Conservation (phyloP, 148 eudicot genomes). For the Nepenthes mirabilis region DNA sequence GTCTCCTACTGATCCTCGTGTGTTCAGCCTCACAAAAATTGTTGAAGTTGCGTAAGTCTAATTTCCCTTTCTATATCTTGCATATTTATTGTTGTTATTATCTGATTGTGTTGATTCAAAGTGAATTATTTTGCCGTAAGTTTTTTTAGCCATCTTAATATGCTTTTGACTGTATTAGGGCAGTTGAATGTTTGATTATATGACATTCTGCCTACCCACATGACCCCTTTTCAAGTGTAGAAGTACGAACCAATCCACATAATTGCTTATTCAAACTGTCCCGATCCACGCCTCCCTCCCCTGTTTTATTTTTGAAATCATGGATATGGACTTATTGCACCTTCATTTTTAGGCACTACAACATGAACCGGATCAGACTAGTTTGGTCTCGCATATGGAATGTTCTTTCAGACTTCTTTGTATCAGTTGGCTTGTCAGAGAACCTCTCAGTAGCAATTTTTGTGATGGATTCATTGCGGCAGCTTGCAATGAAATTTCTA, state of each 20-base stretch:
- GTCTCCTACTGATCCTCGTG: slow-evolving; percentile 98
- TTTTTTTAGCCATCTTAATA: no score
- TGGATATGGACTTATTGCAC: neutral
- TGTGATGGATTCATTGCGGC: slow-evolving; percentile 98
- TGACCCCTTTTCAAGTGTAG: no score
- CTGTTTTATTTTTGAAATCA: neutral
- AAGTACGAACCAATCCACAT: no score
- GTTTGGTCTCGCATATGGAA: slow-evolving; percentile 99
- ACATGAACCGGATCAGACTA: slow-evolving; percentile 93
- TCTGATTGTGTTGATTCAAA: no score
- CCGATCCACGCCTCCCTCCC: neutral
- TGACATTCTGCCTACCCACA: no score
- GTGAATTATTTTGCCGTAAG: neutral
- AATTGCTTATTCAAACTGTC: no score
- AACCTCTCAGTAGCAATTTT: slow-evolving; percentile 98
- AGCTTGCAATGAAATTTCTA: slow-evolving; percentile 95
- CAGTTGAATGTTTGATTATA: no score
- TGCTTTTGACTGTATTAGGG: no score
- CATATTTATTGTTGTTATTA: no score
- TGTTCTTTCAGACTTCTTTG: slow-evolving; percentile 97
- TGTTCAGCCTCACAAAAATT: slow-evolving; percentile 93
- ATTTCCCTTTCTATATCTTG: slow-evolving; percentile 18
- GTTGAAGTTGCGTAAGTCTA: slow-evolving; percentile 97
- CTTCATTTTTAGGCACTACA: slow-evolving; percentile 79
- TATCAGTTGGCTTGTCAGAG: slow-evolving; percentile 89